Evolutionary conservation across 2,329 filamentous ascomycete genomes (phyloP).

Genomic region (Dactylonectria estremocensis): DNA sequence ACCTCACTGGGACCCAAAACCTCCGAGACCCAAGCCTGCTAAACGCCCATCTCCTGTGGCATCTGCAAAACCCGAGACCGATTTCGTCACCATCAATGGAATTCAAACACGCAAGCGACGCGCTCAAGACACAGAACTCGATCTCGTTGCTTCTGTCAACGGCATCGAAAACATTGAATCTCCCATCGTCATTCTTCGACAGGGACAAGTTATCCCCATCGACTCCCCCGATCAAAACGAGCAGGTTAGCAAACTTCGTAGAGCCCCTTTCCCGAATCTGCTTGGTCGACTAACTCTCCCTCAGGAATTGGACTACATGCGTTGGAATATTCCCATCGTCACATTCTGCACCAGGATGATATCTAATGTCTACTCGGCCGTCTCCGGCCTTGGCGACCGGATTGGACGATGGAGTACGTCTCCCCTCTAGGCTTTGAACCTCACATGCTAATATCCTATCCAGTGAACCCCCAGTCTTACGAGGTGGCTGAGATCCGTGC

Average conservation of each 20-base stretch:
- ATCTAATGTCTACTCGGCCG: slow-evolving; percentile 44
- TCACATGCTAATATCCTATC: slow-evolving; percentile 14
- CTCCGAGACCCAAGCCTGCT: neutral
- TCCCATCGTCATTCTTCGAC: slow-evolving; percentile 39
- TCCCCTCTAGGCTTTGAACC: neutral
- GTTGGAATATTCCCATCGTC: slow-evolving; percentile 33
- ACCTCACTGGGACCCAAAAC: neutral
- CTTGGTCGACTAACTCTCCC: slow-evolving; percentile 9
- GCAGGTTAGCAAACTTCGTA: slow-evolving; percentile 28
- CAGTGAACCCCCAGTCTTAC: slow-evolving; percentile 46
- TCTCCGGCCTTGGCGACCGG: slow-evolving; percentile 47
- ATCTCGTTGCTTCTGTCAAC: slow-evolving; percentile 48
- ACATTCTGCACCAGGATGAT: slow-evolving; percentile 51
- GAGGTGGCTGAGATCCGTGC: slow-evolving; percentile 45
- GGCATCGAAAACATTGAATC: slow-evolving; percentile 31
- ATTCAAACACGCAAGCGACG: slow-evolving; percentile 49
- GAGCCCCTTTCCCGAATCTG: neutral
- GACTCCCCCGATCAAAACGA: slow-evolving; percentile 29
- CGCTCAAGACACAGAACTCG: slow-evolving; percentile 50
- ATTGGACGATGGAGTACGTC: slow-evolving; percentile 45
- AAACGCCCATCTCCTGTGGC: neutral
- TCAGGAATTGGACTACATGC: slow-evolving; percentile 44
- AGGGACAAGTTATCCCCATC: slow-evolving; percentile 30
- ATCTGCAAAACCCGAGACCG: slow-evolving; percentile 18
- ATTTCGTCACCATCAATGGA: slow-evolving; percentile 47